Base-by-base conservation (phyloP, 2,329 filamentous ascomycete species). In the Fusarium multiceps region DNA sequence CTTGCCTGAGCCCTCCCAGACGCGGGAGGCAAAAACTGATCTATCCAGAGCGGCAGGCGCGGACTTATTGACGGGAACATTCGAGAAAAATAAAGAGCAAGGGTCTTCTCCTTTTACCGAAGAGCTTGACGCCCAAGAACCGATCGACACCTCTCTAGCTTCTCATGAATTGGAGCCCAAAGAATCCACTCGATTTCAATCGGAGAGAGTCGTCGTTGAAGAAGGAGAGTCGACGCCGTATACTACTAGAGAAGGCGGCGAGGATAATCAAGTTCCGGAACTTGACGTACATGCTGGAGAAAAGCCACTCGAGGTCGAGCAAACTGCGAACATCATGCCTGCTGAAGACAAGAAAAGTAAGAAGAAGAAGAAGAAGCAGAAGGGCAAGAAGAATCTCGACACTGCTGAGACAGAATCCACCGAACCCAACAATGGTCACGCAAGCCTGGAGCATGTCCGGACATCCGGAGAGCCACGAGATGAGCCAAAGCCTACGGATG, bases 281-380 rank as follows among this genome's bases (percentile, higher is more conserved):
- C 16, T 25, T 14, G 43, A 55, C 40, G 13, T 41, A 20, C 55
- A 53, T 28, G 18, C 23, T 13, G 47, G 42, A 46, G 51, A 37
- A 32, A 43, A 9, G 21, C 11, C 41, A 11, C 11, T 37, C 14
- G 20, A 46, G 11, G 28, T 58, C 14, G 47, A 42, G 16, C 50
- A 41, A 30, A 37, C 20, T 14, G 28, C 48, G 32, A 55, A 47
- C n/a, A 21, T 9, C 13, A 30, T 14, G 27, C 7, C 57, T 55
- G 55, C 54, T 8, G 66, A 74, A 48, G 50, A 68, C 41, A 56
- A 69, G 47, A 64, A 73, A 45, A 68, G 64, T 41, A 64, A 73
- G 49, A 68, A 66, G 46, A 64, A 73, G 49, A 68, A 66, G 46
- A 65, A 66, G 37, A 66, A 73, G 28, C 28, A 30, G 47, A 69